Conservation (phyloP, 2,329 filamentous ascomycete species). For the Septoria petroselini region DNA sequence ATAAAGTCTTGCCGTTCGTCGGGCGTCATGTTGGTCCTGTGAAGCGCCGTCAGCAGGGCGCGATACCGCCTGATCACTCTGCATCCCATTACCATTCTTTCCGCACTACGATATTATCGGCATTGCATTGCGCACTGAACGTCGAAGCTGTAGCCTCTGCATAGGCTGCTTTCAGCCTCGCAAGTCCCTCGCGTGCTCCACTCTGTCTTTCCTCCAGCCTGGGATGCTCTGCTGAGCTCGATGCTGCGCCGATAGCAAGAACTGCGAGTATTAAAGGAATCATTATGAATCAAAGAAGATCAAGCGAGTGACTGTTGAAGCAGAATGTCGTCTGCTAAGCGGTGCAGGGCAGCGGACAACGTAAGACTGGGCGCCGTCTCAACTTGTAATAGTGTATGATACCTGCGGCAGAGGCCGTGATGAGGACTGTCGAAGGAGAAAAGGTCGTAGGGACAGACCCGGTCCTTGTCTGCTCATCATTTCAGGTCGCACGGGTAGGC, state of each 20-base stretch:
- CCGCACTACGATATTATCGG: constrained; percentile 25
- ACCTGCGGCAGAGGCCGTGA: background rate
- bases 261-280: constrained; percentile 4
- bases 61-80: background rate
- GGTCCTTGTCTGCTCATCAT: background rate
- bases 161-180: background rate
- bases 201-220: background rate
- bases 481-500: background rate
- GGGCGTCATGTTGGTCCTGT: constrained; percentile 28
- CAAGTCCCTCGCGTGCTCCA: background rate
- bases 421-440: background rate
- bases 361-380: background rate
- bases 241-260: background rate
- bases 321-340: background rate
- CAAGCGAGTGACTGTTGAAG: constrained; percentile 1
- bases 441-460: background rate
- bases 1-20: constrained; percentile 29
- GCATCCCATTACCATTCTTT: constrained; percentile 28
- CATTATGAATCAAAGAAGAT: constrained; percentile 1
- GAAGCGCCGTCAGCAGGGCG: constrained; percentile 1
- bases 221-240: background rate
- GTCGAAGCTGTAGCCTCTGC: background rate
- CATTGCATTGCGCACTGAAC: constrained; percentile 24
- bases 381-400: background rate
- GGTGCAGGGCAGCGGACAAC: background rate